These are phyloP conservation scores for Boletellus ananas DNA, from an alignment of 768 basidiomycete species.

Conservation along the genomic window DNA sequence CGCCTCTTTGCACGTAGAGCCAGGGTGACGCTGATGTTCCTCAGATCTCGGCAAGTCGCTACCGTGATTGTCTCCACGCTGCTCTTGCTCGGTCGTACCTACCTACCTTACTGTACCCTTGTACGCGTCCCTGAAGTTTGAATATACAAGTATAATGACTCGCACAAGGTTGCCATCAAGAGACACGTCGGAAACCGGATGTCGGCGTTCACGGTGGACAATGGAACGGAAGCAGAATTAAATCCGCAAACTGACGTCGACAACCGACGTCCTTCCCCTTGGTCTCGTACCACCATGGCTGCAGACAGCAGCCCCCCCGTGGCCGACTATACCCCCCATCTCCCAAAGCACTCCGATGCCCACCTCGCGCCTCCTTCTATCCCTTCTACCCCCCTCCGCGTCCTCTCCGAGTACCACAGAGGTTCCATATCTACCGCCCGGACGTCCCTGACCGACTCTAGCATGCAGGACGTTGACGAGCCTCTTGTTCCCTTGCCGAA, in stretches of 20 bases:
- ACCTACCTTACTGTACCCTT: conserved; percentile 14
- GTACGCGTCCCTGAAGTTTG: not conserved
- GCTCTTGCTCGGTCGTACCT: not conserved
- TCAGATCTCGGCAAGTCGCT: not conserved
- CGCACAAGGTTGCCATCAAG: conserved; percentile 10
- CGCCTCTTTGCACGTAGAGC: not conserved
- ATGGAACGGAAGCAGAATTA: conserved; percentile 13
- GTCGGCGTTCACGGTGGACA: conserved; percentile 21
- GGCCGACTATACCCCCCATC: not conserved
- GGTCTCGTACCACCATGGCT: conserved; percentile 18
- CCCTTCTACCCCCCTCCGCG: conserved; percentile 19
- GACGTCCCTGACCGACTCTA: conserved; percentile 55
- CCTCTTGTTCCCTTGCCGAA: conserved; percentile 32
- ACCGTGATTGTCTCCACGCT: conserved; percentile 4
- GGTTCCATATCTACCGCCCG: conserved; percentile 65
- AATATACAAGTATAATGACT: conserved; percentile 16
- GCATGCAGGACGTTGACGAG: conserved; percentile 38
- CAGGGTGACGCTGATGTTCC: not conserved
- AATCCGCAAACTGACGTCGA: conserved; percentile 10
- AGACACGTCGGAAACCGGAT: conserved; percentile 13
- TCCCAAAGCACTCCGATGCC: conserved; percentile 9
- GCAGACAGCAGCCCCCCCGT: conserved; percentile 5
- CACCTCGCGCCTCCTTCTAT: not conserved
- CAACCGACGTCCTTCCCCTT: conserved; percentile 6
- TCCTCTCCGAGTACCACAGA: conserved; percentile 49